phyloP scores from a whole-genome alignment of 2,329 filamentous ascomycete genomes.

The Zymoseptoria brevis region DNA sequence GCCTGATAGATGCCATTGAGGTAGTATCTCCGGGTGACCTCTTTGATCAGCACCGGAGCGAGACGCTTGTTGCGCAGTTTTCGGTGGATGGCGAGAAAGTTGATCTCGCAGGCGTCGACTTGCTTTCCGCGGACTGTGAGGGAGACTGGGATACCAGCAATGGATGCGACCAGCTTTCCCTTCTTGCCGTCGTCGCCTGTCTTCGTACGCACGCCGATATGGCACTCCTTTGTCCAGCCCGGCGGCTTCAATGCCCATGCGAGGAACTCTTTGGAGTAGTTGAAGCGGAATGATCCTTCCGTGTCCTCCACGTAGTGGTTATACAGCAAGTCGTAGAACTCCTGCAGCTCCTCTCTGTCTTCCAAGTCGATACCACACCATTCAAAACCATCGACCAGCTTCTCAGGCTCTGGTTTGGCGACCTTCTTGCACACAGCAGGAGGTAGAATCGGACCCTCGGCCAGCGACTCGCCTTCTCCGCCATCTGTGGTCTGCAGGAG shows the following conservation, averaged over 20 bases:
- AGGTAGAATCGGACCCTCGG: conserved; percentile 77
- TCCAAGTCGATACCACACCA: conserved; percentile 88
- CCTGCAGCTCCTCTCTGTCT: conserved; percentile 67
- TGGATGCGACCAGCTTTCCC: conserved; percentile 85
- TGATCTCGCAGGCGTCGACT: conserved; percentile 81
- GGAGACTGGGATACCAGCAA: conserved; percentile 82
- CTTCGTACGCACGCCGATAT: conserved; percentile 77
- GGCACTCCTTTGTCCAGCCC: conserved; percentile 90
- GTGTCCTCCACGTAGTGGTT: conserved; percentile 97
- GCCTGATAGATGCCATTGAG: conserved; percentile 82
- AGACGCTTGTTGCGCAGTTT: conserved; percentile 90
- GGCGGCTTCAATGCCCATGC: conserved; percentile 94
- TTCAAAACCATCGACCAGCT: conserved; percentile 76
- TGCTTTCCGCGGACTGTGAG: conserved; percentile 70
- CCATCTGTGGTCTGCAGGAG: conserved; percentile 30
- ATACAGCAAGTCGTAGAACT: conserved; percentile 84
- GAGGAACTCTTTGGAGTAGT: conserved; percentile 82
- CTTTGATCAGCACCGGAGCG: conserved; percentile 90
- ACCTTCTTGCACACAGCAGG: conserved; percentile 62
- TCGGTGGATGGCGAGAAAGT: conserved; percentile 97
- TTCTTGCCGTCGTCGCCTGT: conserved; percentile 49
- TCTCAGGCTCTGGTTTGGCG: conserved; percentile 51
- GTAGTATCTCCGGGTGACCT: conserved; percentile 90
- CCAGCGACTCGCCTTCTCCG: conserved; percentile 45
- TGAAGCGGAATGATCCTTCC: conserved; percentile 95